Base-by-base conservation (phyloP, 202 grass and related monocot species). In the Brachypodium distachyon region DNA sequence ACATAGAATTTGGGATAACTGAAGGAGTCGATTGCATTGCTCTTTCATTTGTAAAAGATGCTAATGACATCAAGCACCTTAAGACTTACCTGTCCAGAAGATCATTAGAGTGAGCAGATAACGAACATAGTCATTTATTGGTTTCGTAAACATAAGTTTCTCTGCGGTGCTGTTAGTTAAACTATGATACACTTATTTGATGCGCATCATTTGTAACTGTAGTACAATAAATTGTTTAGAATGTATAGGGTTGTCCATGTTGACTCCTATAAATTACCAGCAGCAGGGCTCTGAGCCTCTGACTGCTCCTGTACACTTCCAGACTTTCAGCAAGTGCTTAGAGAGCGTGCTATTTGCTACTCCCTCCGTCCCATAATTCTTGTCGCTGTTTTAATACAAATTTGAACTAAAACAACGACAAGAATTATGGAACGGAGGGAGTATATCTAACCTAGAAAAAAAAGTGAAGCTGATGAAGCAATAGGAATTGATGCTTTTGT, bases 1-100 rank as follows among this genome's bases (percentile, higher is more conserved):
- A 93, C 52, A 89, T 93, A 5, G 81, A 93, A 78, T 93, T 93
- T 44, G 84, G 81, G 46, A 89, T 93, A 79, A 37, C 86, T 74
- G 90, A 93, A 62, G 87, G 87, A 79, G 73, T 89, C 56, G 83
- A 93, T 82, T 93, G 81, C 59, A 82, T 93, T 76, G 87, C 84
- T 34, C 46, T 93, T 70, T 93, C 90, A 79, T 88, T 93, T 75
- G 87, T 93, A 16, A 93, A 87, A 59, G 87, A 89, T 84, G 87
- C 74, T 75, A 70, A 84, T 79, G 87, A 93, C 57, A 84, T 93
- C 46, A 93, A 84, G 23, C 62, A 76, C 21, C 58, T 93, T 81
- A 93, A 93, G 68, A 78, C 70, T 57, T 93, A 89, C 51, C 76
- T 93, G 29, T 87, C 81, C 75, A 87, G 67, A 78, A 89, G 69